These are phyloP conservation scores for Candida dubliniensis DNA, from an alignment of 1,139 yeast species.

Conservation along the genomic window DNA sequence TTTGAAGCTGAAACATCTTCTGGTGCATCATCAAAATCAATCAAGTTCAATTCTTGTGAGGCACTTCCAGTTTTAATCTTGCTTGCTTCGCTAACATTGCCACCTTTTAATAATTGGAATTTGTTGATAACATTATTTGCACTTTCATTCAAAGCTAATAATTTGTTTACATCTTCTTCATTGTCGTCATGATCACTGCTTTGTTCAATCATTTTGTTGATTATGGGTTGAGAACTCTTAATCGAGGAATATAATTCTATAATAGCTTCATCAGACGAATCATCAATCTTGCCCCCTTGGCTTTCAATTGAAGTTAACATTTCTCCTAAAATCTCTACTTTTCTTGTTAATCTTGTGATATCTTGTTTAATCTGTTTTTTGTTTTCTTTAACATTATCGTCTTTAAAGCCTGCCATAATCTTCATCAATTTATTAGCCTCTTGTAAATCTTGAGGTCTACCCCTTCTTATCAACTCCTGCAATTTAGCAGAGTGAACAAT, in stretches of 20 bases:
- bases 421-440: slow-evolving; percentile 97
- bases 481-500: slow-evolving; percentile 92
- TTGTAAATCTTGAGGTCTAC: slow-evolving; percentile 91
- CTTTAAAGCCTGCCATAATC: slow-evolving; percentile 96
- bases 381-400: slow-evolving; percentile 68
- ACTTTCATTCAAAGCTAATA: slow-evolving; percentile 72
- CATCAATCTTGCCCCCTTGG: slow-evolving; percentile 49
- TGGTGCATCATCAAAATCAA: slow-evolving; percentile 75
- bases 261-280: slow-evolving; percentile 67
- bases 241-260: slow-evolving; percentile 76
- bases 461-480: slow-evolving; percentile 93
- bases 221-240: slow-evolving; percentile 83
- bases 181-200: slow-evolving; percentile 33
- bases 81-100: slow-evolving; percentile 62
- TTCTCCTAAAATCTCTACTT: slow-evolving; percentile 87
- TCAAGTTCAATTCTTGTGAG: slow-evolving; percentile 53
- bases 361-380: slow-evolving; percentile 82
- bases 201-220: slow-evolving; percentile 79
- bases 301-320: slow-evolving; percentile 67
- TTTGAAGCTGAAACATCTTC: slow-evolving; percentile 37
- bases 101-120: slow-evolving; percentile 64
- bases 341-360: slow-evolving; percentile 78
- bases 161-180: slow-evolving; percentile 63
- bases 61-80: slow-evolving; percentile 47
- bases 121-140: slow-evolving; percentile 71